Conservation (phyloP, 805 yeast genomes). For the Ogataea chonburiensis region DNA sequence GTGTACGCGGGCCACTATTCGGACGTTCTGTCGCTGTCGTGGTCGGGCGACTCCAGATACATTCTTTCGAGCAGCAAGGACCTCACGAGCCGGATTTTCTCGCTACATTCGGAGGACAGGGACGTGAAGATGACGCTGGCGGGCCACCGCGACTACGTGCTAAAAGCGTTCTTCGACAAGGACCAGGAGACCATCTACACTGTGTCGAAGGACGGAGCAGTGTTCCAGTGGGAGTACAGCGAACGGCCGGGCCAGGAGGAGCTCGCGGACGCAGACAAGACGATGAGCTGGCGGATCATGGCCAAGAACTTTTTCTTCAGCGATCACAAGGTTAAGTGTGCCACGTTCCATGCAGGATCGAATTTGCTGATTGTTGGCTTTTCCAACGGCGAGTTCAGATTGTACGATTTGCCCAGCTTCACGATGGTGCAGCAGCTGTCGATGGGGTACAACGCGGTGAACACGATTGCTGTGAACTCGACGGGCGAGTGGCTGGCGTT, state of each 20-base stretch:
- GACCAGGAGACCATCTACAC: constrained; percentile 90
- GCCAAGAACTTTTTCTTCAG: constrained; percentile 72
- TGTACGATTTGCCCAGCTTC: constrained; percentile 84
- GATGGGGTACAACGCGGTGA: constrained; percentile 89
- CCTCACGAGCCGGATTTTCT: constrained; percentile 81
- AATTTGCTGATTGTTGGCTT: constrained; percentile 86
- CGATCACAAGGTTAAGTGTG: constrained; percentile 72
- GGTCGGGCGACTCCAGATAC: constrained; percentile 92
- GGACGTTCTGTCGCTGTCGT: constrained; percentile 71
- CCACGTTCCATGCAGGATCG: constrained; percentile 73
- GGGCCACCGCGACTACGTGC: constrained; percentile 89
- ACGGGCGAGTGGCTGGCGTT: constrained; percentile 97
- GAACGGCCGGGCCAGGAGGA: constrained; percentile 51
- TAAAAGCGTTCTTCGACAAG: constrained; percentile 83
- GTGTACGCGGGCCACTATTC: constrained; percentile 91
- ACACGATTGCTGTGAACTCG: constrained; percentile 72
- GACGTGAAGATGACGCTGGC: constrained; percentile 82
- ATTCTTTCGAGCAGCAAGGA: constrained; percentile 85
- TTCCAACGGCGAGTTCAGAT: constrained; percentile 82
- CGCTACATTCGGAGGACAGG: constrained; percentile 66
- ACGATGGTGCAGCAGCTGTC: constrained; percentile 79
- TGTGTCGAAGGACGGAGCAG: constrained; percentile 90
- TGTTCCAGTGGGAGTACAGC: constrained; percentile 87
- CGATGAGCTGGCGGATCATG: constrained; percentile 78
- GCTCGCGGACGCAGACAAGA: constrained; percentile 42